Evolutionary conservation across 495 filamentous ascomycete genomes (phyloP), one percentile per base, ranked within the genome.

Genomic region (Opeltia flavorubescens): DNA sequence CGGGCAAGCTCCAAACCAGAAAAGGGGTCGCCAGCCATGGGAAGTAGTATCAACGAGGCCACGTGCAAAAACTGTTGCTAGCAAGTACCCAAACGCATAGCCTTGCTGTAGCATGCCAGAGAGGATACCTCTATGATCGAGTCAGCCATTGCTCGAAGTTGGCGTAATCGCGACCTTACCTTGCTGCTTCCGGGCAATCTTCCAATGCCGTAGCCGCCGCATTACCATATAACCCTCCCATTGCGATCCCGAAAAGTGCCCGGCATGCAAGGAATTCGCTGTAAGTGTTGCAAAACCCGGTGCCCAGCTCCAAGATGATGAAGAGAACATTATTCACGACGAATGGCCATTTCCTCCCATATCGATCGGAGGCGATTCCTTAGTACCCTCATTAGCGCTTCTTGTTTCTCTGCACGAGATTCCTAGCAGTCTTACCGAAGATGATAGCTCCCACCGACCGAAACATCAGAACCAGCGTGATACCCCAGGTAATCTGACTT

Each of bases 201-300:
- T 94, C 86, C 13, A 94, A 64, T 0, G 86, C 86, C 0, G 86
- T 94, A 2, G 86, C 84, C 1, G 85, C 85, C 9, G 81, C 85
- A 58, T 91, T 94, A 33, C 86, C 86, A 54, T 91, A 91, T 15
- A 94, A 67, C 50, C 86, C 86, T 21, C 86, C 86, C 86, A 93
- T 91, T 35, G 86, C 84, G 45, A 93, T 75, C 24, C 86, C 86
- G 57, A 89, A 94, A n/a, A 94, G 75, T 1, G 86, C 82, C 8
- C 86, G 73, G 53, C 81, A 82, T 6, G 77, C 84, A 15, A 94
- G 67, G 58, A 94, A 94, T 51, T 85, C 76, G 38, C 72, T 56
- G 54, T 89, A 91, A 2, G 80, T 89, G 25, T 81, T 61, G 51
- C 74, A 81, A 60, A 89, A 94, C 36, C 83, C 84, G 9, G 86